These are phyloP conservation scores for Neurospora tetrasperma DNA, from an alignment of 495 filamentous ascomycete genomes.

Conservation along the genomic window DNA sequence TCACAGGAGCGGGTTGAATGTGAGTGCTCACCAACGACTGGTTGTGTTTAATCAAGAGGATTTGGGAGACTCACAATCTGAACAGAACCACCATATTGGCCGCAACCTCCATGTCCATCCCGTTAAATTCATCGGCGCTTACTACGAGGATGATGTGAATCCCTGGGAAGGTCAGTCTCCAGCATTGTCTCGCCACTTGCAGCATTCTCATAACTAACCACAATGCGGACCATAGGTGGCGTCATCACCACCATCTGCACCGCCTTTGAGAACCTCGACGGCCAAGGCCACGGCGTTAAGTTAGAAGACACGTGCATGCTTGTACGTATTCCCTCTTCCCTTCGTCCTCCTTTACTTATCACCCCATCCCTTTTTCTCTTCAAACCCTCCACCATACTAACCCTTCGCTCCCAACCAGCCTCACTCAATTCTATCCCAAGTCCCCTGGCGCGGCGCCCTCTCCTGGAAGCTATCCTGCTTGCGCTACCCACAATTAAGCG, in stretches of 20 bases:
- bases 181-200: not conserved
- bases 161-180: constrained; percentile 61
- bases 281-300: constrained; percentile 73
- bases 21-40: constrained; percentile 11
- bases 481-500: constrained; percentile 50
- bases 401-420: constrained; percentile 7
- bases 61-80: too few species aligned
- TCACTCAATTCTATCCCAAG: constrained; percentile 36
- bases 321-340: not conserved
- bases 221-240: constrained; percentile 23
- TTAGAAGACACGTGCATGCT: constrained; percentile 62
- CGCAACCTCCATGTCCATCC: constrained; percentile 77
- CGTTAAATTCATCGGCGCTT: constrained; percentile 46
- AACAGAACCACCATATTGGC: constrained; percentile 65
- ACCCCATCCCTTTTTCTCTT: not conserved
- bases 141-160: constrained; percentile 54
- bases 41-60: too few species aligned
- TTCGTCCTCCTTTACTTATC: not conserved
- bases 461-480: constrained; percentile 58
- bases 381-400: not conserved
- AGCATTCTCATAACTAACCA: not conserved
- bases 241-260: constrained; percentile 68
- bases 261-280: constrained; percentile 75
- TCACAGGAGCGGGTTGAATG: constrained; percentile 55
- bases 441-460: constrained; percentile 54